phyloP scores from a whole-genome alignment of 208 protist genomes.

The Acanthamoeba royreba region DNA sequence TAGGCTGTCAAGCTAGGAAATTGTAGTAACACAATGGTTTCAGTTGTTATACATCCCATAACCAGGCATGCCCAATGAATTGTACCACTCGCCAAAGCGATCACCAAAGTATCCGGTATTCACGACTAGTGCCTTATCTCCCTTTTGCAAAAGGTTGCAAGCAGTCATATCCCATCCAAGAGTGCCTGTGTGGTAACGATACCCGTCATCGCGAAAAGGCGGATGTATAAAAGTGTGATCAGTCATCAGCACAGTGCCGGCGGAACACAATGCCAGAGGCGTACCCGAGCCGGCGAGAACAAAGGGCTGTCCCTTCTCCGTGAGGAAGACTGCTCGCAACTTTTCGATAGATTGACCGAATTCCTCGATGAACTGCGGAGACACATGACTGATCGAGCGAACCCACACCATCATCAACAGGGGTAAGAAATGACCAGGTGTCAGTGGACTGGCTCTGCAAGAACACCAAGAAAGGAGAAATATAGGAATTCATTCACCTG shows the following conservation, averaged over 20 bases:
- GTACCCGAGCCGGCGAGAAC: slow-evolving; percentile 44
- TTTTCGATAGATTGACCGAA: slow-evolving; percentile 49
- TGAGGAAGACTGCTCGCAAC: slow-evolving; percentile 46
- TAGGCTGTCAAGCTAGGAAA: background rate
- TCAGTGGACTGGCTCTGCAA: too few species aligned
- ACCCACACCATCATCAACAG: background rate
- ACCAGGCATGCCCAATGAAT: background rate
- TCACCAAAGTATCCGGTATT: slow-evolving; percentile 59
- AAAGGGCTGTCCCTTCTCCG: slow-evolving; percentile 49
- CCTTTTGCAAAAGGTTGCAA: slow-evolving; percentile 44
- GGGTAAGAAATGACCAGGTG: background rate
- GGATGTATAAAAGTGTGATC: too few species aligned
- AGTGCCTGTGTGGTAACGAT: background rate
- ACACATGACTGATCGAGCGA: slow-evolving; percentile 52
- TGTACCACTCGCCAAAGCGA: slow-evolving; percentile 49
- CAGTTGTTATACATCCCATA: too few species aligned
- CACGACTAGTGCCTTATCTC: slow-evolving; percentile 50
- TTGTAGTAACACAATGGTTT: background rate
- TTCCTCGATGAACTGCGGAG: slow-evolving; percentile 43
- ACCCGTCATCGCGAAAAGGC: background rate
- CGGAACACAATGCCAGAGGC: background rate
- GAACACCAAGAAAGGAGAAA: background rate
- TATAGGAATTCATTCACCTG: background rate
- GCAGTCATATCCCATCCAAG: slow-evolving; percentile 56
- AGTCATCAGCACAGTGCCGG: too few species aligned